Evolutionary conservation across 805 yeast species (phyloP), one percentile per base, ranked within the genome.

Genomic region (Priceomyces medius): DNA sequence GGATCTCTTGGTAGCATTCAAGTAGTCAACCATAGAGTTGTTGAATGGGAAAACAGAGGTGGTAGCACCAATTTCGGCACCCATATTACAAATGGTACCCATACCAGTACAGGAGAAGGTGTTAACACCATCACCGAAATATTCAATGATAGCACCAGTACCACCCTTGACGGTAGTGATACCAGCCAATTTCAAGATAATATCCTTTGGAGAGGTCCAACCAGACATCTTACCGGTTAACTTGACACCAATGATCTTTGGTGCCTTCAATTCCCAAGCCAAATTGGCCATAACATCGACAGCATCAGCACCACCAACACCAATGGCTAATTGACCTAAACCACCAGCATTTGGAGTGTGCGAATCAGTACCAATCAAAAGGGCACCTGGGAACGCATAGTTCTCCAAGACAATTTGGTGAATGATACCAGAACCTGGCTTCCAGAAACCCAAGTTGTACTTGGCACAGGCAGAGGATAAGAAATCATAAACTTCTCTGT

Each of bases 241-340:
- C 73, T 90, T 88, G 60, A 90, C 96, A 75, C 98, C 98, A 56
- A 91, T 69, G 58, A 89, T 79, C 75, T 87, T 88, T 61, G 98
- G 98, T 46, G 97, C 97, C 78, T 90, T 90, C 63, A 90, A 81
- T 74, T 90, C 98, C 98, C 98, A 90, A 43, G 98, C 85, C 53
- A 88, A 78, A 61, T 85, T 85, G 47, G 97, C 87, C 83, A 90
- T 80, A 47, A 88, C 97, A 66, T 90, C 98, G 54, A 90, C 98
- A 49, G 97, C 97, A 68, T 90, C 98, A 53, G 98, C 98, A 79
- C 98, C 98, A 77, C 97, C 98, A 54, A 91, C 97, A 80, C 97
- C 98, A 55, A 90, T 90, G 54, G 97, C 97, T 60, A 90, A 80
- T 73, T 88, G 95, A 74, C 97, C 97, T 61, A 90, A 79, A 73